A percentile compares a stretch with the other conserved stretches of the same genome.
These are phyloP conservation scores for Macrolepiota fuliginosa DNA, from an alignment of 768 basidiomycete genomes.

Conservation along the genomic window DNA sequence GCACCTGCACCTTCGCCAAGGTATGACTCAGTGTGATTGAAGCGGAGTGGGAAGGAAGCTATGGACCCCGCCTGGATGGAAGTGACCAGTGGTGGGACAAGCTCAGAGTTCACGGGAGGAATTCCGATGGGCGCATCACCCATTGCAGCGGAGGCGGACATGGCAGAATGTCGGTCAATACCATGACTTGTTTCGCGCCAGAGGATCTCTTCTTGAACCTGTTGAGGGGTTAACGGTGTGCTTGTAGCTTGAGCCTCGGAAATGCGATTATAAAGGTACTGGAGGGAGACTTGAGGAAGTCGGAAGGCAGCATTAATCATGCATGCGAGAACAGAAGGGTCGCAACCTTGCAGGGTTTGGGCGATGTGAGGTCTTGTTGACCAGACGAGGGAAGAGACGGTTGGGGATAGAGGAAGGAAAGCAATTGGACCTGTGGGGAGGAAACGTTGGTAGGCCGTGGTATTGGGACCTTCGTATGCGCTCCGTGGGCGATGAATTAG, in stretches of 20 bases:
- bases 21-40: constrained; percentile 85
- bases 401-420: constrained; percentile 83
- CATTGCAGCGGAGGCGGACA: constrained; percentile 39
- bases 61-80: constrained; percentile 68
- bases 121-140: constrained; percentile 41
- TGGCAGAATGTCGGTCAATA: constrained; percentile 62
- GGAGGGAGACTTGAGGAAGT: constrained; percentile 70
- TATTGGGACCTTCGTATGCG: constrained; percentile 61
- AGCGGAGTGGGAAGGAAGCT: constrained; percentile 88
- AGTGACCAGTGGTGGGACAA: constrained; percentile 72
- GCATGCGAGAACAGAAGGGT: constrained; percentile 55
- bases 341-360: constrained; percentile 62
- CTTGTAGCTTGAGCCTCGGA: constrained; percentile 49
- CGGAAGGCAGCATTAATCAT: constrained; percentile 94
- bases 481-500: constrained; percentile 69
- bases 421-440: constrained; percentile 94
- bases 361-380: constrained; percentile 81
- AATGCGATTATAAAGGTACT: constrained; percentile 61
- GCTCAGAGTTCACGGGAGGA: constrained; percentile 57
- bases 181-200: constrained; percentile 75
- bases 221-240: constrained; percentile 40
- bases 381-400: constrained; percentile 90
- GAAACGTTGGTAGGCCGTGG: constrained; percentile 91
- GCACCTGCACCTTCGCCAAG: constrained; percentile 64
- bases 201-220: constrained; percentile 59